These are phyloP conservation scores for Pestalotiopsis sp. DNA, from an alignment of 2,329 filamentous ascomycete species.

Conservation along the genomic window DNA sequence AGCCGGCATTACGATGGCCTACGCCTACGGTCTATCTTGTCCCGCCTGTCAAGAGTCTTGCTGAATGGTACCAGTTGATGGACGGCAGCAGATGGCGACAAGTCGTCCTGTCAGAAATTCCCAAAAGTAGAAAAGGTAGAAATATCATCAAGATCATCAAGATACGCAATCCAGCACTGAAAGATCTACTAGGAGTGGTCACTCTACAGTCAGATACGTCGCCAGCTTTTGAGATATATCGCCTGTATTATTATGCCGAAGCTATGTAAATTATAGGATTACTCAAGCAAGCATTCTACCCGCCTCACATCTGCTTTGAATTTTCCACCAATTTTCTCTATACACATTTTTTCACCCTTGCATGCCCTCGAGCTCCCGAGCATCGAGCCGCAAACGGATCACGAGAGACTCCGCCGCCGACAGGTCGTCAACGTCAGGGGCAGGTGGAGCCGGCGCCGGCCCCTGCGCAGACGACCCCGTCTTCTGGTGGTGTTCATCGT, in stretches of 20 bases:
- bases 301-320: background rate
- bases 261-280: background rate
- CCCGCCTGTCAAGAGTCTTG: too few species aligned
- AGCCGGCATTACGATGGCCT: too few species aligned
- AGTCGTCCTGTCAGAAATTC: too few species aligned
- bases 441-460: background rate
- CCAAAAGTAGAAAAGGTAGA: too few species aligned
- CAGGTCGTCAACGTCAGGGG: background rate
- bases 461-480: background rate
- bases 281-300: background rate
- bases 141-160: too few species aligned
- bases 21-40: too few species aligned
- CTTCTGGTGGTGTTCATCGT: background rate
- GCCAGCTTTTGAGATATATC: background rate
- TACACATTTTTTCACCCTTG: background rate
- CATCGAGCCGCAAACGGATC: background rate
- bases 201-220: background rate
- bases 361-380: background rate
- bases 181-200: too few species aligned
- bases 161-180: too few species aligned
- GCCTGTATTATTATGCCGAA: background rate
- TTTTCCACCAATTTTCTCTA: background rate
- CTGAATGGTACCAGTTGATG: too few species aligned
- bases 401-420: background rate
- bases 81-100: too few species aligned